Percentiles rank a stretch among this genome's conserved stretches.
Conservation (phyloP, 1,139 yeast species). For the Yarrowia galli region DNA sequence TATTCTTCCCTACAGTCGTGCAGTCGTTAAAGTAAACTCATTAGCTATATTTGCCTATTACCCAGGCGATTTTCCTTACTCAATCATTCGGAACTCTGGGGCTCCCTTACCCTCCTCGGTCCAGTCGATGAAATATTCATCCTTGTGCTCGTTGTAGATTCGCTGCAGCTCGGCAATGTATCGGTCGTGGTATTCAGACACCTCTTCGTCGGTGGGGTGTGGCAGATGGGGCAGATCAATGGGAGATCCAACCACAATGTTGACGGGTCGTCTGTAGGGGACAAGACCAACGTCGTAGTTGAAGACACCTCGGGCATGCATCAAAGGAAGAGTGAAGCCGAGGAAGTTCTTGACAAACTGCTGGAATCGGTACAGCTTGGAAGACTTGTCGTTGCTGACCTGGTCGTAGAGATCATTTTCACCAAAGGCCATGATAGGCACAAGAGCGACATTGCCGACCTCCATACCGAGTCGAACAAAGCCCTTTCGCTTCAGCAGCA, state of each 20-base stretch:
- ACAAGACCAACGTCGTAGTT: constrained; percentile 90
- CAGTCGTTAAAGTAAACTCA: constrained; percentile 15
- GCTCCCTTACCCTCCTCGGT: constrained; percentile 31
- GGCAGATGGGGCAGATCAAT: constrained; percentile 66
- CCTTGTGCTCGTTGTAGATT: constrained; percentile 75
- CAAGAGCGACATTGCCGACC: constrained; percentile 76
- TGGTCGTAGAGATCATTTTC: constrained; percentile 80
- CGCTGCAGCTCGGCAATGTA: constrained; percentile 73
- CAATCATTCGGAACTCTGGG: constrained; percentile 33
- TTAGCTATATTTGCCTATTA: constrained; percentile 17
- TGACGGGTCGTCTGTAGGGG: constrained; percentile 83
- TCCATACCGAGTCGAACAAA: constrained; percentile 87
- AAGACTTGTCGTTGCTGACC: constrained; percentile 60
- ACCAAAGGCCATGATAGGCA: constrained; percentile 92
- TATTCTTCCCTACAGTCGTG: too few species aligned
- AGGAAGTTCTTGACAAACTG: constrained; percentile 70
- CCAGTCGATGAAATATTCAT: constrained; percentile 51
- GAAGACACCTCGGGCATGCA: constrained; percentile 91
- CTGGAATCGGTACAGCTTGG: constrained; percentile 66
- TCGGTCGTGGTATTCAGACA: constrained; percentile 74
- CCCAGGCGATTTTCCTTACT: constrained; percentile 20
- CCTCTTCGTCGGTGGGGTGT: constrained; percentile 57
- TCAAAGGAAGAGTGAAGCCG: constrained; percentile 88
- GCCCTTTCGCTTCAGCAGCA: constrained; percentile 81
- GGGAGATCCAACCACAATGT: constrained; percentile 78